phyloP scores from a whole-genome alignment of 2,329 filamentous ascomycete genomes.

The Eutypa lata region DNA sequence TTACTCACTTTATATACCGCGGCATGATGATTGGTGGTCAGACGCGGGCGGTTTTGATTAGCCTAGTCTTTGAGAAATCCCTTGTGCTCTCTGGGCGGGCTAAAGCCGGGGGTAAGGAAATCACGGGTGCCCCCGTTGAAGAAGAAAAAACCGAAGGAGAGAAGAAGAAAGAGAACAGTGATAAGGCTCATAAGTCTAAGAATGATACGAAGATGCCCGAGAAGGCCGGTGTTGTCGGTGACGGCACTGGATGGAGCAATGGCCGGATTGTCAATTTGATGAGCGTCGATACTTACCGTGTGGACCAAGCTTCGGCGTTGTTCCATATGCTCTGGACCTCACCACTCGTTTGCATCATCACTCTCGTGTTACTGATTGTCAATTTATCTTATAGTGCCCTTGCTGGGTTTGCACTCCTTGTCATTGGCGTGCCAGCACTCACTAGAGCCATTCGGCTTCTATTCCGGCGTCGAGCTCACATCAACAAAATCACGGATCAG shows the following conservation, averaged over 20 bases:
- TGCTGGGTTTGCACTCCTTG: slow-evolving; percentile 78
- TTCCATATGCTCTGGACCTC: slow-evolving; percentile 92
- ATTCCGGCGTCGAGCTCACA: slow-evolving; percentile 69
- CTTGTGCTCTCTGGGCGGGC: slow-evolving; percentile 86
- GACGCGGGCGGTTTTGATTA: slow-evolving; percentile 75
- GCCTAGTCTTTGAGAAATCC: slow-evolving; percentile 86
- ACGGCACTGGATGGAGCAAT: slow-evolving; percentile 85
- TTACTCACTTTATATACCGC: slow-evolving; percentile 88
- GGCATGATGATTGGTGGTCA: slow-evolving; percentile 92
- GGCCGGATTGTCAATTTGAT: slow-evolving; percentile 90
- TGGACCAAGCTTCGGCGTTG: slow-evolving; percentile 83
- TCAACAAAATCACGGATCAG: slow-evolving; percentile 94
- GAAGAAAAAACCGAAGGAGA: slow-evolving; percentile 43
- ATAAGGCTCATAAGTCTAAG: slow-evolving; percentile 34
- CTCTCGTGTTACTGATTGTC: slow-evolving; percentile 74
- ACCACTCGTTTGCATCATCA: slow-evolving; percentile 74
- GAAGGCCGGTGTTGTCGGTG: slow-evolving; percentile 54
- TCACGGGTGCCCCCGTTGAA: slow-evolving; percentile 35
- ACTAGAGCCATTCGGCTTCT: slow-evolving; percentile 74
- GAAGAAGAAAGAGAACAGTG: slow-evolving; percentile 42
- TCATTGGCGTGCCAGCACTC: slow-evolving; percentile 74
- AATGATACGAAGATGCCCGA: slow-evolving; percentile 30
- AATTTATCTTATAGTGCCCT: slow-evolving; percentile 90
- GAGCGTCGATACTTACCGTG: slow-evolving; percentile 90
- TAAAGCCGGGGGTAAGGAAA: slow-evolving; percentile 67